Evolutionary conservation across 108 stramenopile genomes (phyloP).

Genomic region (Pelagomonas calceolata): DNA sequence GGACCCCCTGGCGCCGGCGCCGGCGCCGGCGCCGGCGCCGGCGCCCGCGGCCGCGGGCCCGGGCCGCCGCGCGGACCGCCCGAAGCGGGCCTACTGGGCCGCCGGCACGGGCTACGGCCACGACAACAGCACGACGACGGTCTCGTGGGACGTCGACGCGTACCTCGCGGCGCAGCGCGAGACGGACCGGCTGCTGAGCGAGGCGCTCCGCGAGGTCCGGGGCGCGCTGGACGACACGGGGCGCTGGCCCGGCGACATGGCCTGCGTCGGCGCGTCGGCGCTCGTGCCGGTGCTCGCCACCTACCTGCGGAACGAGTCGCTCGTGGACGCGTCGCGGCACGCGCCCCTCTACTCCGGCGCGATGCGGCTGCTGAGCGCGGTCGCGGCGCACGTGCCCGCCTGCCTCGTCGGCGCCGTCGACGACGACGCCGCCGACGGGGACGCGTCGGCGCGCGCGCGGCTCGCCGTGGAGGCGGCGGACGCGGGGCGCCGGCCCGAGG

Average conservation of each 20-base stretch:
- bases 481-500: too few species aligned
- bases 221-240: background rate
- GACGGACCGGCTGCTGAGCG: slow-evolving; percentile 20
- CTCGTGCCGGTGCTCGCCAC: background rate
- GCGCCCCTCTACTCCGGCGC: background rate
- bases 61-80: background rate
- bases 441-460: too few species aligned
- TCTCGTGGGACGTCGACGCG: slow-evolving; percentile 21
- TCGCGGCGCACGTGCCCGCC: background rate
- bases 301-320: background rate
- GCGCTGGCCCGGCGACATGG: background rate
- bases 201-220: slow-evolving; percentile 3
- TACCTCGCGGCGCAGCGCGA: slow-evolving; percentile 15
- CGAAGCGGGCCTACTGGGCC: slow-evolving; percentile 18
- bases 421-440: background rate
- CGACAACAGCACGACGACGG: slow-evolving; percentile 7
- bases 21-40: background rate
- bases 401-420: background rate
- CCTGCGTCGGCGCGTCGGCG: background rate
- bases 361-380: background rate
- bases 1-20: background rate
- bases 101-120: slow-evolving; percentile 19
- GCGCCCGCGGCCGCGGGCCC: too few species aligned
- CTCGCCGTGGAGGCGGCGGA: too few species aligned
- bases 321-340: background rate